Base-by-base conservation (phyloP, 192 early-diverging fungal species). In the Kickxella alabastrina region DNA sequence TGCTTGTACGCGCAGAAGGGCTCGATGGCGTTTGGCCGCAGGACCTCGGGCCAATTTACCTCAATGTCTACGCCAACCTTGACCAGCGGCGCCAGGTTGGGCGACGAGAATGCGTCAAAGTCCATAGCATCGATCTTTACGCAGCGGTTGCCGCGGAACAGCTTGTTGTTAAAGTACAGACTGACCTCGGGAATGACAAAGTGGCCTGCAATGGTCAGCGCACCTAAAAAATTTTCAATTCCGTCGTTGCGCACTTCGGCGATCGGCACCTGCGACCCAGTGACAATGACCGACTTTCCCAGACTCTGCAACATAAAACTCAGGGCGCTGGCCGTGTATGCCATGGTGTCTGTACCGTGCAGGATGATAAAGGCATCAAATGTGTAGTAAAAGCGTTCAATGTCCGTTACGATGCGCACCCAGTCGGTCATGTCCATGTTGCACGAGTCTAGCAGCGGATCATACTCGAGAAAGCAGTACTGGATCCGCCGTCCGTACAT, bases 221-320 rank as follows among this genome's bases (percentile, higher is more conserved):
- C 93, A 1, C 93, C 92, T 2, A 99, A 67, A 17, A 99, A 79
- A 67, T 99, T 99, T 45, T 99, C 97, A 10, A 96, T 85, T 0
- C 92, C 97, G 67, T 99, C 97, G 72, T 95, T 99, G 38, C 97
- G 83, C 25, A 99, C 87, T 67, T 99, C 97, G 14, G 94, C 90
- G 34, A 99, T 79, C 0, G 97, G 97, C 6, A 99, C 91, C 69
- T 99, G 97, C 15, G 93, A 96, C 9, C 97, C 97, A 4, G 92
- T 99, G 48, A 99, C 66, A 56, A 99, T 97, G 24, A 99, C 93
- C 14, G 95, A 89, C 64, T 99, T 99, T 21, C 96, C 97, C 26
- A 99, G 78, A 54, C 93, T 87, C 62, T 99, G 94, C 31, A 99
- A 77, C 86, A 99, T 89, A 65, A 99, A 99, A 52, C 88, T 91